Conservation (phyloP, 768 basidiomycete genomes). For the Kwoniella europaea region DNA sequence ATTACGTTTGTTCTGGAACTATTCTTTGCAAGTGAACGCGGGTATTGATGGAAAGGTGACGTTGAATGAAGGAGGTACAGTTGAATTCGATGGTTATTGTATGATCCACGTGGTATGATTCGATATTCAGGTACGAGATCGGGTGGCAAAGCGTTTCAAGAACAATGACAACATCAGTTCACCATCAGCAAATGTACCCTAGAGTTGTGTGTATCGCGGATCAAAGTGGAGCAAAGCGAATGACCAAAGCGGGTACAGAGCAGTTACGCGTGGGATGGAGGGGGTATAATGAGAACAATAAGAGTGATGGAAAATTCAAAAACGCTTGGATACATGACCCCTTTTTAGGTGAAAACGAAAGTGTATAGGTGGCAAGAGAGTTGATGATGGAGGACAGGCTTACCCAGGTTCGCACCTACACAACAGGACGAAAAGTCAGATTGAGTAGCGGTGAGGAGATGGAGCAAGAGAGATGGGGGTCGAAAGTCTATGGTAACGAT, state of each 20-base stretch:
- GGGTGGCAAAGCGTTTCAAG: constrained; percentile 14
- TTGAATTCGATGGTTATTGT: not conserved
- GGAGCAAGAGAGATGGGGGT: not conserved
- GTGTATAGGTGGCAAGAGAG: not conserved
- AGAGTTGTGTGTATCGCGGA: constrained; percentile 21
- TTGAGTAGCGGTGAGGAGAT: not conserved
- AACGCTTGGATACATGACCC: constrained; percentile 12
- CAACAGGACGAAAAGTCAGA: too few relatives aligned
- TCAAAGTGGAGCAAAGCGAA: constrained; percentile 18
- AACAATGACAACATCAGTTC: constrained; percentile 21
- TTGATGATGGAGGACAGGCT: constrained; percentile 14
- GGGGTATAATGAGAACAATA: constrained; percentile 8
- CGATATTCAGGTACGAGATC: not conserved
- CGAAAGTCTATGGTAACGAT: too few relatives aligned
- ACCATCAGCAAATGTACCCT: constrained; percentile 17
- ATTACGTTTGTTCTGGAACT: constrained; percentile 50
- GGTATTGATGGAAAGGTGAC: too few relatives aligned
- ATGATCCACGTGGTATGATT: not conserved
- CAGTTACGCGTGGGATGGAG: not conserved
- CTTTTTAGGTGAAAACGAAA: not conserved
- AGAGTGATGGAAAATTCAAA: not conserved
- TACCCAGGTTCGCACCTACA: constrained; percentile 52
- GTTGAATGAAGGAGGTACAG: not conserved
- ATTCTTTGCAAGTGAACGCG: too few relatives aligned
- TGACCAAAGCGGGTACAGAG: constrained; percentile 8